Evolutionary conservation across 2,329 filamentous ascomycete genomes (phyloP), one percentile per base, ranked within the genome.

Genomic region (Aureobasidium sp.): DNA sequence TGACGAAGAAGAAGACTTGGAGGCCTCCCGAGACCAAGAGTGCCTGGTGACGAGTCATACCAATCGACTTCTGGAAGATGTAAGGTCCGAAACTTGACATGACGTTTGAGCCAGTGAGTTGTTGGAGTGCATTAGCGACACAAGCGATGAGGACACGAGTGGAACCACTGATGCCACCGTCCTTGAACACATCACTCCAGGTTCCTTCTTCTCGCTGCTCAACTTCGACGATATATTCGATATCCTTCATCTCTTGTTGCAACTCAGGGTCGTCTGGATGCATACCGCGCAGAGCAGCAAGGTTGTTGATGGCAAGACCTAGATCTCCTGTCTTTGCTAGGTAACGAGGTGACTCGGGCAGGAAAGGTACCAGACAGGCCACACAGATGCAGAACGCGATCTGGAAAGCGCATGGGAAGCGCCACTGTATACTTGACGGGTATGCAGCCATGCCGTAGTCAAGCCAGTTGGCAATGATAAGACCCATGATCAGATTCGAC

Each of bases 371-470:
- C 42, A 76, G 75, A 16, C 62, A 67, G 54, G 79, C 72, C n/a
- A 82, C 79, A 21, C 81, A 70, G 25, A 81, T 37, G 48, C 75
- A 79, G 64, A 81, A 81, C 48, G 81, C 64, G 39, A 78, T 72
- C 68, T 82, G 80, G 71, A 82, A 82, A 10, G 78, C 78, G 45
- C 81, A 79, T 3, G 80, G 80, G 69, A 82, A 81, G 36, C 80
- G 75, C 79, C 79, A 82, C 1, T 68, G 68, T 25, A 81, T 66
- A 36, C 71, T 62, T 61, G 80, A 79, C 67, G 82, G 79, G 66
- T 82, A 78, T 5, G 77, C 79, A 51, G 82, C 74, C 1, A 80
- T 80, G 49, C 81, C 73, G 29, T 70, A 75, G 50, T 74, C 72
- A 5, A 73, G 67, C 72, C 73, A 75, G 64, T 74, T 73, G 47